Conservation (phyloP, 202 grass and related monocot species). For the Elaeis oleifera region DNA sequence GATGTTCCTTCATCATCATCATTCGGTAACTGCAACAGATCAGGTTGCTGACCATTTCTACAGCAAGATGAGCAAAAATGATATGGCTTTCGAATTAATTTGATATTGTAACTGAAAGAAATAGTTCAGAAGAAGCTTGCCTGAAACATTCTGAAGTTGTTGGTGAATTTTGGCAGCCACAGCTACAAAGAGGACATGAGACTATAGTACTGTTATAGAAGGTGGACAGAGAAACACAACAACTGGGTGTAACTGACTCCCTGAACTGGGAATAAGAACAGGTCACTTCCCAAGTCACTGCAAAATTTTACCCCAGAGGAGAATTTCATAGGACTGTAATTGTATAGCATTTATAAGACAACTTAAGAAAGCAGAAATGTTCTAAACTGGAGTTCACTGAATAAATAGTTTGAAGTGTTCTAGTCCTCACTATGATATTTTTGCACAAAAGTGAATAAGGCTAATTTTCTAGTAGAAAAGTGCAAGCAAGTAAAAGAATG, state of each 20-base stretch:
- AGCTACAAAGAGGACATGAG: slow-evolving; percentile 49
- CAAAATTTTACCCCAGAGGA: neutral
- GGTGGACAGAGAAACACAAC: slow-evolving; percentile 58
- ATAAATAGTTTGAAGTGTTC: no score
- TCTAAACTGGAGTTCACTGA: neutral
- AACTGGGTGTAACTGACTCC: slow-evolving; percentile 29
- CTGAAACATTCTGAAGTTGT: slow-evolving; percentile 32
- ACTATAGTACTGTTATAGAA: slow-evolving; percentile 63
- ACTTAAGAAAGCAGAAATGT: no score
- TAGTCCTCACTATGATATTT: no score
- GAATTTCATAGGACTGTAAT: no score
- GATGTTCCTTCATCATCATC: neutral
- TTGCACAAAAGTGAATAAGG: no score
- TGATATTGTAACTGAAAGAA: neutral
- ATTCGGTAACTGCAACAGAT: neutral
- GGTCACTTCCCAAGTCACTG: slow-evolving; percentile 67
- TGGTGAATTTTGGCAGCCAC: slow-evolving; percentile 24
- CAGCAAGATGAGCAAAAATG: neutral
- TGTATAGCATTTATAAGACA: no score
- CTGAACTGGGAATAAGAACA: slow-evolving; percentile 73
- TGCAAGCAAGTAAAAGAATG: no score
- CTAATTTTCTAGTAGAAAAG: no score
- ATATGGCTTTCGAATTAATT: neutral
- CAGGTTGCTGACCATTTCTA: slow-evolving; percentile 13
- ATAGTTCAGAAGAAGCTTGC: neutral